These are phyloP conservation scores for Liriodendron chinense DNA, from an alignment of 164 flowering plant genomes.

Conservation along the genomic window DNA sequence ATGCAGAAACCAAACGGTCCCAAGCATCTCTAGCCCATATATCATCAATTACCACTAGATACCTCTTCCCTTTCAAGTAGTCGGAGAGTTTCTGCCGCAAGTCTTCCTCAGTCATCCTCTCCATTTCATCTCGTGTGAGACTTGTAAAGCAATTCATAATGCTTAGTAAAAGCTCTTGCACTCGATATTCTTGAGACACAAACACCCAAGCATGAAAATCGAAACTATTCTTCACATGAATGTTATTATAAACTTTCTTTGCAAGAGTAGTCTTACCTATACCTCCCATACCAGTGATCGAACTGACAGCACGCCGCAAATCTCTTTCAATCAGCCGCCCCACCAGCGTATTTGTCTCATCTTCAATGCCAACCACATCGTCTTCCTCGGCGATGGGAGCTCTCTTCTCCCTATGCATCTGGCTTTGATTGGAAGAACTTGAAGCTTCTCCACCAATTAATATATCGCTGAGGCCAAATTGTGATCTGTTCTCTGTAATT, in stretches of 20 bases:
- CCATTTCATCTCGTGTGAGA: not conserved
- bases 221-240: conserved; percentile 12
- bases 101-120: not conserved
- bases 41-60: conserved; percentile 10
- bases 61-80: not conserved
- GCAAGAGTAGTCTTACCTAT: conserved; percentile 27
- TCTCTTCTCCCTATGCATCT: not conserved
- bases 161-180: not conserved
- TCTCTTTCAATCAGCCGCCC: not conserved
- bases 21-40: not conserved
- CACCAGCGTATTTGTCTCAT: not conserved
- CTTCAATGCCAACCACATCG: not conserved
- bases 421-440: not conserved
- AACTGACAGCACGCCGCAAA: conserved; percentile 8
- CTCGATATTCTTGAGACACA: not conserved
- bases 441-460: not conserved
- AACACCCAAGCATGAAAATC: conserved; percentile 15
- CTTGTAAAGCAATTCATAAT: not conserved
- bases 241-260: conserved; percentile 22
- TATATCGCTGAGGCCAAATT: not conserved
- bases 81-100: not conserved
- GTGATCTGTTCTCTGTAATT: not conserved
- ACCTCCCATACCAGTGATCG: conserved; percentile 18
- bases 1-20: not conserved
- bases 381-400: not conserved